Base-by-base conservation (phyloP, 768 basidiomycete species). In the Auricularia auricula-judae region DNA sequence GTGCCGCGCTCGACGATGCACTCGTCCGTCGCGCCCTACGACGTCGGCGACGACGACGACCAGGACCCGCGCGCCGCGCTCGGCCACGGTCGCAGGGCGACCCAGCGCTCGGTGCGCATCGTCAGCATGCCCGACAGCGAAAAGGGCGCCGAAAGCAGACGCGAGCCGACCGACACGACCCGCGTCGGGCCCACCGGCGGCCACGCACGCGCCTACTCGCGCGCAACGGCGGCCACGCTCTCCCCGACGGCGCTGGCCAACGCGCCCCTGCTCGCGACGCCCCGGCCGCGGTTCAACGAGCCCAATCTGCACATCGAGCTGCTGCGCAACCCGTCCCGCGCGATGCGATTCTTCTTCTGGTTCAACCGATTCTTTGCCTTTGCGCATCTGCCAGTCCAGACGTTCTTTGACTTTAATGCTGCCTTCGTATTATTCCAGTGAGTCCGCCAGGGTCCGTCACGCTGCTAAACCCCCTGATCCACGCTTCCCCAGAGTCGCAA, bases 321-420 rank as follows among this genome's bases (percentile, higher is more conserved):
- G 35, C 71, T 91, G 64, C 82, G 82, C 67, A 84, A 80, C 71
- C 87, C 88, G 2, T 82, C 82, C 29, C 70, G 73, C 70, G 75
- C 73, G 65, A 81, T 81, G 68, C 82, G 77, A 67, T 70, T 87
- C 58, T 85, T 86, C 73, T 92, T 84, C 74, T 86, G 83, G 70
- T 71, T 88, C 39, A 85, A 84, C 72, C 88, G 87, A n/a, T 47
- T 91, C 16, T 73, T 91, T 67, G 80, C 84, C 4, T 84, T 92
- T 72, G 84, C 83, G 21, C 87, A 91, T 71, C 75, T 91, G 47
- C 84, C 85, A 33, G 72, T 90, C 8, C 91, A 93, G 73, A 85
- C 87, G 0, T 94, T 88, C 71, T 86, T 95, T 73, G 93, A 96
- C 71, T 92, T 93, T 74, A 93, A 94, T 73, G 85, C 87, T 69